Base-by-base conservation (phyloP, 805 yeast species). In the Torulaspora gathmanii region DNA sequence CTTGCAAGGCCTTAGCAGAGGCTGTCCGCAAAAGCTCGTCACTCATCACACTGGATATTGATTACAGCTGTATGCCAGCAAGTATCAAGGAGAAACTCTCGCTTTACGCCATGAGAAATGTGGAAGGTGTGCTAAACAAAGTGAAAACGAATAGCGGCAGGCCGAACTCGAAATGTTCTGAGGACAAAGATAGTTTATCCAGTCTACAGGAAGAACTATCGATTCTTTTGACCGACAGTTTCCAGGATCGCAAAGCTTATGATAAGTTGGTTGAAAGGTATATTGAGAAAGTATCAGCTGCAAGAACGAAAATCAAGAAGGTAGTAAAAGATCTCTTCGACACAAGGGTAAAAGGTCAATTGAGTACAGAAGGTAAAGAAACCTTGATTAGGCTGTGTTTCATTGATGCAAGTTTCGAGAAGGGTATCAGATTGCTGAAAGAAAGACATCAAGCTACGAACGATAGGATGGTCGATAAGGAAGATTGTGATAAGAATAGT, bases 321-420 rank as follows among this genome's bases (percentile, higher is more conserved):
- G 69, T 80, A 1, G 74, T 79, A 37, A 72, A 73, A 30, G 84
- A 81, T 47, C 66, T 88, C 42, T 76, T 82, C 57, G 71, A 70
- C 34, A 64, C 83, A 38, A 81, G 85, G 58, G 61, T 74, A 13
- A 70, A 74, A 40, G 77, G 75, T 16, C 70, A 75, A 49, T 69
- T 87, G 50, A 79, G 72, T 41, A 57, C 78, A 2, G 87, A 83
- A 51, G 95, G 95, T 15, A 86, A 86, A 61, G 95, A 88, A 63
- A 74, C 88, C 1, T 67, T 87, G 34, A 75, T 88, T 16, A 72
- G 90, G 50, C 70, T 87, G 46, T 78, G 86, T 42, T 80, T 80
- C 44, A 71, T 87, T 45, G 90, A 85, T 60, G 75, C 85, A 0
- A 79, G 89, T 11, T 73, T 88, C 42, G 81, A 79, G 48, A 82